Base-by-base conservation (phyloP, 129 eudicot species). In the Scalesia atractyloides region DNA sequence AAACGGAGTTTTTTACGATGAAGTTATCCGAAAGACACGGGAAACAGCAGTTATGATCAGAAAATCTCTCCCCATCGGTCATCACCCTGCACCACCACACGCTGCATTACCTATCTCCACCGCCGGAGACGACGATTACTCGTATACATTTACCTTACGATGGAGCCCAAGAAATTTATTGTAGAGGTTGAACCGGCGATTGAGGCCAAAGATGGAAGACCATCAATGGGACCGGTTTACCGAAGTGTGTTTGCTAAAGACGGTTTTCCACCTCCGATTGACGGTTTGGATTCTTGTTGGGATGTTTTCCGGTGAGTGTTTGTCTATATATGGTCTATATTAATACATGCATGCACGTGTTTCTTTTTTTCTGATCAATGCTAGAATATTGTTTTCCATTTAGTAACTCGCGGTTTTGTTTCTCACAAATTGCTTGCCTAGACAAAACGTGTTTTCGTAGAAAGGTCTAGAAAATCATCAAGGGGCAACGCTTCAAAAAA, bases 191-290 rank as follows among this genome's bases (percentile, higher is more conserved):
- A 89, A 74, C 93, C 96, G 51, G 85, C 86, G 39, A 83, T 74
- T 52, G 75, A 80, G 5, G 87, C 82, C 14, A 72, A 79, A 41
- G 86, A 86, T 65, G 97, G 89, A 47, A 79, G 70, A 63, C 96
- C 94, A 19, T 81, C 96, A 43, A 79, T 81, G 76, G 97, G 97
- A 22, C 97, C 96, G 1, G 97, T 85, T 51, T 92, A 92, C 49
- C 85, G 97, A 4, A 85, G 88, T 46, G 34, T 70, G 5, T 86
- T 69, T 76, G 92, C 90, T 19, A 91, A 85, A 78, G 92, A 88
- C 37, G 97, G 97, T 1, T 82, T 86, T 73, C 93, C 92, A 3
- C 75, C 81, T 51, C 87, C 83, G 72, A 79, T 86, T 57, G 73
- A 80, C 1, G 96, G 89, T n/a, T 48, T 92, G 59, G 84, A 86